phyloP scores from a whole-genome alignment of 805 yeast genomes.

The Kuraishia ogatae region DNA sequence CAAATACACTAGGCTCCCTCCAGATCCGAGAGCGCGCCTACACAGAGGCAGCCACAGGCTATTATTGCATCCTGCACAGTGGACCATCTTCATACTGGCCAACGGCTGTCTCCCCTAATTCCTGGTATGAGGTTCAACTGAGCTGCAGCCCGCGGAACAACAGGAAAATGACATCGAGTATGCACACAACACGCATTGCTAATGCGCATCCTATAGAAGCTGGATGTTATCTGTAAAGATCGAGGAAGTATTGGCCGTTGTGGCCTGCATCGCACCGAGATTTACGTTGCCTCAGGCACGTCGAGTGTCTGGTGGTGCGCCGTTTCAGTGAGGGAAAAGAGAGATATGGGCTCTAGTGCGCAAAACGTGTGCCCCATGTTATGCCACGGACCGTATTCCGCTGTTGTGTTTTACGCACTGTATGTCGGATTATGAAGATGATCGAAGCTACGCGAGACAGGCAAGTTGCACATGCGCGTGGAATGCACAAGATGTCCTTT shows the following conservation, averaged over 20 bases:
- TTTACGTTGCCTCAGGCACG: neutral
- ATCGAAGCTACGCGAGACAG: neutral
- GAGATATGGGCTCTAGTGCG: too few relatives aligned
- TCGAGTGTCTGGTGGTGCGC: neutral
- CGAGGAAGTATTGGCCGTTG: neutral
- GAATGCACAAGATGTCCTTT: neutral
- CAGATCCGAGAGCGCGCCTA: neutral
- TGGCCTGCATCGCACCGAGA: neutral
- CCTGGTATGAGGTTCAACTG: neutral
- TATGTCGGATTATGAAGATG: neutral
- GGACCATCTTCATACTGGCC: neutral
- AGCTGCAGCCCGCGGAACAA: neutral
- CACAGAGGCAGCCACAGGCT: neutral
- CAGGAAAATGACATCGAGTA: neutral
- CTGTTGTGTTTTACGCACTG: too few relatives aligned
- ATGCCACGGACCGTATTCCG: too few relatives aligned
- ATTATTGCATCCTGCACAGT: neutral
- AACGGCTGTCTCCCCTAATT: neutral
- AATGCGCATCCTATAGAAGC: neutral
- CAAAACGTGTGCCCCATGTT: too few relatives aligned
- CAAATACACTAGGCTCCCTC: neutral
- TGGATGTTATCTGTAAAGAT: neutral
- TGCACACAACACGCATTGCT: neutral
- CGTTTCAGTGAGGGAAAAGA: neutral
- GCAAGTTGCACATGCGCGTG: neutral